Evolutionary conservation across 345 rosid genomes (phyloP).

Genomic region (Hypericum androsaemum): DNA sequence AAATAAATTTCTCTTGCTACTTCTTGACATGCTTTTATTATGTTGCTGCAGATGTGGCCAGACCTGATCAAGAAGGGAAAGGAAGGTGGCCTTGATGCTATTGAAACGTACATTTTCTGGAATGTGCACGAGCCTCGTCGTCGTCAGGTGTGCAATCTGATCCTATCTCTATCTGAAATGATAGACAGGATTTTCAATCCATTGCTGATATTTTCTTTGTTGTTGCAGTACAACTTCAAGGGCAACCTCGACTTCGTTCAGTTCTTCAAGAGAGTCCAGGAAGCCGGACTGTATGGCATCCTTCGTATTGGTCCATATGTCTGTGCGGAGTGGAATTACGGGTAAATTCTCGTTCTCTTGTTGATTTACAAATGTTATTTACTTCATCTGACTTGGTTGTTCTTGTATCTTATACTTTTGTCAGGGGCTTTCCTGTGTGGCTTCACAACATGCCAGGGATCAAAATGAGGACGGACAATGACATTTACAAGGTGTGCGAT

Average conservation of each 20-base stretch:
- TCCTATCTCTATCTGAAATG: too few species aligned
- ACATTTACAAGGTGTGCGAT: slow-evolving; percentile 18
- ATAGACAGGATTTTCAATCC: too few species aligned
- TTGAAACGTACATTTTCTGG: slow-evolving; percentile 18
- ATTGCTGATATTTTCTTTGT: neutral
- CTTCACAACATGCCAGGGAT: slow-evolving; percentile 20
- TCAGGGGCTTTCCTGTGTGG: slow-evolving; percentile 26
- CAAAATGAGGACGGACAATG: slow-evolving; percentile 15
- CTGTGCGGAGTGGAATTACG: slow-evolving; percentile 47
- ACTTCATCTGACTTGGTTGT: neutral
- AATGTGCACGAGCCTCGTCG: slow-evolving; percentile 14
- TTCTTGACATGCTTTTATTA: too few species aligned
- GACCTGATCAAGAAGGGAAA: slow-evolving; percentile 8
- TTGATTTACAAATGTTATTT: neutral
- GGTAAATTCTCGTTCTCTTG: slow-evolving; percentile 17
- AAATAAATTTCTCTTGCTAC: too few species aligned
- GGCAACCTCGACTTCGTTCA: slow-evolving; percentile 30
- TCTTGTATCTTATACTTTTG: neutral
- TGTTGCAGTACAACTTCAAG: slow-evolving; percentile 12
- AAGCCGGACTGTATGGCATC: slow-evolving; percentile 32
- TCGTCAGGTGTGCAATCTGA: neutral
- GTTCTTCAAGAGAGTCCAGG: slow-evolving; percentile 32
- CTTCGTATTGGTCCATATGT: slow-evolving; percentile 35
- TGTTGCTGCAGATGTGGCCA: slow-evolving; percentile 12
- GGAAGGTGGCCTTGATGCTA: slow-evolving; percentile 9